phyloP scores from a whole-genome alignment of 306 rosid species.

The Corylus heterophylla region DNA sequence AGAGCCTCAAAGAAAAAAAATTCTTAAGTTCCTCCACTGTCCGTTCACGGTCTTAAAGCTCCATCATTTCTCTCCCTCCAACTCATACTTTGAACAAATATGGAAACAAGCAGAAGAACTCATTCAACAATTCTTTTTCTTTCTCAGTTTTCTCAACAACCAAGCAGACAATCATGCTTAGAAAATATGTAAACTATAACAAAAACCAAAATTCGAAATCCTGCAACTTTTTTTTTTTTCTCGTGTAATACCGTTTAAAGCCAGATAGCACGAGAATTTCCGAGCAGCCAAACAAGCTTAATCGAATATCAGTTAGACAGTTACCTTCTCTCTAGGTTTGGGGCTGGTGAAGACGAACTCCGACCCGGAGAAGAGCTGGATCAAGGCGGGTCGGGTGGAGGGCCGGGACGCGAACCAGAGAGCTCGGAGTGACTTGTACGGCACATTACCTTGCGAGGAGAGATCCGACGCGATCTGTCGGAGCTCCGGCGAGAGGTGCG shows the following conservation, averaged over 20 bases:
- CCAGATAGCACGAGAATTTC: background rate
- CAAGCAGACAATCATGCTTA: background rate
- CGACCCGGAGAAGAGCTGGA: conserved; percentile 53
- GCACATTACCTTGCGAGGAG: conserved; percentile 40
- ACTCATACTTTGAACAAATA: too few species aligned
- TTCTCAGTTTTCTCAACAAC: background rate
- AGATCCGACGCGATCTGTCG: conserved; percentile 55
- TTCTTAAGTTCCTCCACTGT: too few species aligned
- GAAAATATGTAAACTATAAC: background rate
- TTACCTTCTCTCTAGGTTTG: conserved; percentile 83
- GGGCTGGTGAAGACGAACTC: conserved; percentile 62
- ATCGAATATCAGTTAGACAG: conserved; percentile 27
- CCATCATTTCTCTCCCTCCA: too few species aligned
- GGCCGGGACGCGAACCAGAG: conserved; percentile 57
- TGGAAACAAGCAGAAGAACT: background rate
- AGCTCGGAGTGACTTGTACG: conserved; percentile 55
- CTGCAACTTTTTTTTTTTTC: background rate
- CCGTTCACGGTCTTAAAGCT: too few species aligned
- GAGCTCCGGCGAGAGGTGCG: conserved; percentile 52
- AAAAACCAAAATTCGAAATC: background rate
- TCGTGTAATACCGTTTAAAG: background rate
- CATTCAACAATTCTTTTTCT: background rate
- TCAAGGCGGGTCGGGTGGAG: conserved; percentile 46
- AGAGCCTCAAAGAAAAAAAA: too few species aligned
- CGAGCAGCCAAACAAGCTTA: background rate